Evolutionary conservation across 129 eudicot genomes (phyloP), one percentile per base, ranked within the genome.

Genomic region (Logfia minima): DNA sequence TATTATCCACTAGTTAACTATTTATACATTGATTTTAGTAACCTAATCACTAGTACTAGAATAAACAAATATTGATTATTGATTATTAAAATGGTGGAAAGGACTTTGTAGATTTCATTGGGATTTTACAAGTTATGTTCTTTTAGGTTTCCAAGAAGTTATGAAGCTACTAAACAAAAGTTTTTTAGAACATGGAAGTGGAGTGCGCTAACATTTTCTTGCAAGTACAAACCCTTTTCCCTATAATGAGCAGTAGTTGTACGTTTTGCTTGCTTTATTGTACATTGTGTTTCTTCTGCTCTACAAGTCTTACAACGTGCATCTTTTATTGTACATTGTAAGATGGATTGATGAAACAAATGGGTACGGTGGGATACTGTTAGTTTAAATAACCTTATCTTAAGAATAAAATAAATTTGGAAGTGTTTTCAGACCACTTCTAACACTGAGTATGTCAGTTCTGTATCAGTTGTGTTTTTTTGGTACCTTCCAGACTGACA

Each of bases 21-120:
- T 45, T 13, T 3, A 45, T 45, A 13, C 53, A 45, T 48, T 48
- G 17, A 45, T 11, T 48, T 48, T 48, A 48, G 55, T 14, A 48
- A 48, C n/a, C 55, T 48, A 48, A 48, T 48, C 1, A 14, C 55
- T 11, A 48, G 63, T 58, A 53, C 60, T 53, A 53, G 60, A 4
- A 55, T 55, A 41, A 9, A 8, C 21, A 53, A 16, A 16, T 8
- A n/a, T 48, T 48, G n/a, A 48, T 48, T 48, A 14, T 3, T 48
- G 55, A 48, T 48, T 45, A 45, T 48, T 13, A 14, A 48, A n/a
- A 58, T 58, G 28, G 3, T n/a, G 28, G 63, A 58, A 58, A 58
- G 63, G 63, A 58, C 63, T n/a, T 58, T 26, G 26, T 58, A 58
- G 63, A 58, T 58, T 58, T 58, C 63, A 58, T 58, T 58, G 63